Conservation (phyloP, 768 basidiomycete genomes). For the Trametes elegans region DNA sequence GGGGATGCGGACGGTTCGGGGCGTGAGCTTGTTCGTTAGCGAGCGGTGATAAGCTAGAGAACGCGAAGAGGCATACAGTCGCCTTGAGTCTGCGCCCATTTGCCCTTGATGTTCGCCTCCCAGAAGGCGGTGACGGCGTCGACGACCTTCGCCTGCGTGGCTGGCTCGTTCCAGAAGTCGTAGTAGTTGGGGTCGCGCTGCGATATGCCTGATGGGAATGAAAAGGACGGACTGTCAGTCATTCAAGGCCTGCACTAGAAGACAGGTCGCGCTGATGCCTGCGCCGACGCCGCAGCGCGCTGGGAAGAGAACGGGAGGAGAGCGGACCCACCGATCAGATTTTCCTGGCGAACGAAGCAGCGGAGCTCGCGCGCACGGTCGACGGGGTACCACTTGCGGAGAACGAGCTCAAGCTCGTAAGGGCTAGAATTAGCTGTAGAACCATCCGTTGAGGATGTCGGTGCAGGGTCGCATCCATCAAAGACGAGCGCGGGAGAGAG, state of each 20-base stretch:
- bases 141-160: slow-evolving; percentile 52
- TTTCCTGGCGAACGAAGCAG: slow-evolving; percentile 80
- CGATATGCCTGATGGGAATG: slow-evolving; percentile 60
- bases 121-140: slow-evolving; percentile 60
- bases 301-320: background rate
- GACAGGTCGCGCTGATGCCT: background rate
- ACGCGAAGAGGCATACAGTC: slow-evolving; percentile 58
- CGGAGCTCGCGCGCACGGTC: slow-evolving; percentile 83
- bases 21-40: too few relatives aligned
- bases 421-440: slow-evolving; percentile 9
- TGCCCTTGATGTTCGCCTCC: slow-evolving; percentile 58
- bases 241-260: background rate
- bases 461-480: slow-evolving; percentile 48
- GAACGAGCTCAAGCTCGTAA: slow-evolving; percentile 78
- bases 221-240: too few relatives aligned
- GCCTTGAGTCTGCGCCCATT: slow-evolving; percentile 48
- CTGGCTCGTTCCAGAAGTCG: slow-evolving; percentile 71
- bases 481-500: slow-evolving; percentile 61
- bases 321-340: slow-evolving; percentile 62
- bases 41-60: too few relatives aligned
- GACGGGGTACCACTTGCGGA: slow-evolving; percentile 88
- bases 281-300: too few relatives aligned
- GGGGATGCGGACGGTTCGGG: too few relatives aligned
- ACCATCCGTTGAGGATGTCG: background rate
- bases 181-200: slow-evolving; percentile 91